Conservation (phyloP, 257 asterid genomes). For the Paulownia fortunei region DNA sequence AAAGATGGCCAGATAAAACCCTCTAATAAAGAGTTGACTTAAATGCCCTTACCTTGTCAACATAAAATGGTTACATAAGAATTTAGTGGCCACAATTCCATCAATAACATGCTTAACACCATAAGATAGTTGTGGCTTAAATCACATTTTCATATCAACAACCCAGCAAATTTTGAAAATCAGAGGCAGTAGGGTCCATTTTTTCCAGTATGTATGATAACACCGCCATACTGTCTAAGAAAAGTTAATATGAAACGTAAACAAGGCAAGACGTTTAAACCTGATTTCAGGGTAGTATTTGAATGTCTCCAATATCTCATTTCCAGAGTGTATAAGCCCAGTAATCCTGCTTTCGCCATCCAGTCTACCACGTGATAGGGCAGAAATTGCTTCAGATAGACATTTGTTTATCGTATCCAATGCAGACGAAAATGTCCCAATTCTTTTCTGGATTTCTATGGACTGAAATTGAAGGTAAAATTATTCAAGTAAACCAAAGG, state of each 20-base stretch:
- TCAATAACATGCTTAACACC: no score
- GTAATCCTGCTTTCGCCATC: conserved; percentile 92
- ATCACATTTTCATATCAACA: no score
- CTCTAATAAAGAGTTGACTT: no score
- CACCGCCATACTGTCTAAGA: not conserved
- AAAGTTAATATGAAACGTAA: conserved; percentile 16
- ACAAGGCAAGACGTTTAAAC: conserved; percentile 42
- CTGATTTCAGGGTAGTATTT: conserved; percentile 87
- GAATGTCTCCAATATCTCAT: conserved; percentile 84
- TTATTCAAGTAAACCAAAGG: conserved; percentile 22
- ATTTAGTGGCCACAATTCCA: no score
- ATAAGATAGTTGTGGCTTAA: no score
- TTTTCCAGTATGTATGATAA: conserved; percentile 17
- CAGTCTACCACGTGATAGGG: conserved; percentile 86
- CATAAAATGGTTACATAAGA: no score
- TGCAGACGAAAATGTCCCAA: conserved; percentile 92
- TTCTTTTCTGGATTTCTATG: conserved; percentile 87
- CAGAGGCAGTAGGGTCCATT: not conserved
- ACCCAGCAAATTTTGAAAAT: not conserved
- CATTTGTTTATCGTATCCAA: conserved; percentile 87
- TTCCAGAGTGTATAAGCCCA: conserved; percentile 85
- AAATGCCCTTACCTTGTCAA: no score
- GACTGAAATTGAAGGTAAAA: conserved; percentile 52
- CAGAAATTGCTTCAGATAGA: conserved; percentile 88
- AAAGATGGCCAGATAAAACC: no score